Evolutionary conservation across 306 rosid species (phyloP).

Genomic region (Lablab purpureus): DNA sequence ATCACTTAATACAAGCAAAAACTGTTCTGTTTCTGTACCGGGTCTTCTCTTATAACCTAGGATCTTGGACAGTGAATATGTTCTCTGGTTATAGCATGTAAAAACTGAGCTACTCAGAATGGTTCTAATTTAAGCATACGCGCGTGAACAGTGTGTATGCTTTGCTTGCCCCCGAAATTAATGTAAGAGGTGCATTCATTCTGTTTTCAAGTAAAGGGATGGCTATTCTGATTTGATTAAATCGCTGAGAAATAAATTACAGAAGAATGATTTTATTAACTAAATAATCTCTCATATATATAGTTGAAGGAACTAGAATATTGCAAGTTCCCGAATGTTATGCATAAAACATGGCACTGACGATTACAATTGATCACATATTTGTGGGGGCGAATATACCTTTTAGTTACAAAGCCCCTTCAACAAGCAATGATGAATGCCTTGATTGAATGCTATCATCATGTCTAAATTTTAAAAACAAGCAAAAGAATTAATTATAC

Average conservation of each 20-base stretch:
- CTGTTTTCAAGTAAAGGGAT: slow-evolving; percentile 7
- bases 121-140: not conserved
- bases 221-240: slow-evolving; percentile 35
- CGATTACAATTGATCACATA: slow-evolving; percentile 36
- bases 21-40: slow-evolving; percentile 6
- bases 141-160: not conserved
- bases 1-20: not conserved
- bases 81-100: not conserved
- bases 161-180: slow-evolving; percentile 11
- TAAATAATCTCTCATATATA: slow-evolving; percentile 22
- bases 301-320: slow-evolving; percentile 37
- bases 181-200: not conserved
- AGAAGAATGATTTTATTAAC: slow-evolving; percentile 42
- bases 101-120: not conserved
- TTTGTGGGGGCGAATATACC: slow-evolving; percentile 47
- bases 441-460: slow-evolving; percentile 39
- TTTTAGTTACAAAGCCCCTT: slow-evolving; percentile 53
- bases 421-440: slow-evolving; percentile 47
- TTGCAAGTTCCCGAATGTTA: slow-evolving; percentile 28
- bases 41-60: not conserved
- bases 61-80: not conserved
- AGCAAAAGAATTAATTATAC: slow-evolving; percentile 53
- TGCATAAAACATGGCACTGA: slow-evolving; percentile 35
- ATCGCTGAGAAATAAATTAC: not conserved
- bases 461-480: slow-evolving; percentile 34